Evolutionary conservation across 441 rosid species (phyloP).

Genomic region (Erodium chrysanthum): DNA sequence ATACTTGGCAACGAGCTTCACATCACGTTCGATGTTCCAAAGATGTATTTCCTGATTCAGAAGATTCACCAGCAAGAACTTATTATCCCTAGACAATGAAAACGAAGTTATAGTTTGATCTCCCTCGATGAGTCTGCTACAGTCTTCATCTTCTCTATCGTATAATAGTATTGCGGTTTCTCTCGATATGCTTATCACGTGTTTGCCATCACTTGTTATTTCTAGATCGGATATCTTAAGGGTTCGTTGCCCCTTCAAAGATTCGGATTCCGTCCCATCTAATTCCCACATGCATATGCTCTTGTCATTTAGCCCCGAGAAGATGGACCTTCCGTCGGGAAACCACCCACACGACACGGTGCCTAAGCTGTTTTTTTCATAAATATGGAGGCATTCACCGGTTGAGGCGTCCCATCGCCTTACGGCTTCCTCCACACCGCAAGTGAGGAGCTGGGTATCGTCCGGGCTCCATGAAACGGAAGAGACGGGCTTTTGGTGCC

Average conservation of each 20-base stretch:
- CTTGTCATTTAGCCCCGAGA: constrained; percentile 40
- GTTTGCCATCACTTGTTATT: constrained; percentile 50
- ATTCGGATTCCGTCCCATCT: constrained; percentile 43
- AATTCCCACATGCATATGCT: constrained; percentile 50
- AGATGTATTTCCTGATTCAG: constrained; percentile 53
- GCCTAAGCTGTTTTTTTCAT: constrained; percentile 42
- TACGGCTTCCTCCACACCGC: constrained; percentile 44
- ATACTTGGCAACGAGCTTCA: constrained; percentile 38
- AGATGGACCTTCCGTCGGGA: constrained; percentile 39
- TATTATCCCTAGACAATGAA: constrained; percentile 33
- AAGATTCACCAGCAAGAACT: constrained; percentile 37
- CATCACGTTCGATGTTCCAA: constrained; percentile 42
- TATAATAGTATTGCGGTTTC: constrained; percentile 42
- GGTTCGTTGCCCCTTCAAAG: constrained; percentile 47
- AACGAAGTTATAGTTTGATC: constrained; percentile 49
- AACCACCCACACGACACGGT: constrained; percentile 53
- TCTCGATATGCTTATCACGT: constrained; percentile 42
- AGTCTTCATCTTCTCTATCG: constrained; percentile 31
- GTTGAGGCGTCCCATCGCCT: constrained; percentile 49
- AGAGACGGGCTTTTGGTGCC: constrained; percentile 59
- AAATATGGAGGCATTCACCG: constrained; percentile 49
- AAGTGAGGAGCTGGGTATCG: constrained; percentile 46
- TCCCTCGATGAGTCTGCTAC: constrained; percentile 41
- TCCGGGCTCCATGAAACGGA: constrained; percentile 55
- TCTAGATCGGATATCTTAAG: constrained; percentile 47